Conservation (phyloP, 768 basidiomycete genomes). For the Mycena alexandri region DNA sequence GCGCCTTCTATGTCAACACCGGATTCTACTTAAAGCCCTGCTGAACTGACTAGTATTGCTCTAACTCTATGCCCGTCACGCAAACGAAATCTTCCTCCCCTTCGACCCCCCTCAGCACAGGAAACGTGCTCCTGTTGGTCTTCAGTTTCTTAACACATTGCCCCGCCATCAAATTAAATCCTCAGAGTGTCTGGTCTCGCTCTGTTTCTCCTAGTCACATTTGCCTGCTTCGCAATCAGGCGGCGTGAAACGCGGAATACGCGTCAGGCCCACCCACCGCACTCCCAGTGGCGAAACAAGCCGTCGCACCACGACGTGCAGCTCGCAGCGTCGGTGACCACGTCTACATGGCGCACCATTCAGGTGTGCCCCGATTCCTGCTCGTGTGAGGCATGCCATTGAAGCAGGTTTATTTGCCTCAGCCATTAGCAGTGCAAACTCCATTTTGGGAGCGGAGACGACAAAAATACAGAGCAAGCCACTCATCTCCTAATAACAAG, state of each 20-base stretch:
- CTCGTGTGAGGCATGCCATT: background rate
- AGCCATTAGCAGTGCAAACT: constrained; percentile 21
- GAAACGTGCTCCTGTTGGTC: constrained; percentile 7
- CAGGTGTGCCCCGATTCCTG: constrained; percentile 8
- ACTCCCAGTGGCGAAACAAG: background rate
- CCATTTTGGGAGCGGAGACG: background rate
- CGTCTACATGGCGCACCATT: constrained; percentile 11
- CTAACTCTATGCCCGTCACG: constrained; percentile 20
- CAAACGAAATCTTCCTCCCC: background rate
- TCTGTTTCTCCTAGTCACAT: background rate
- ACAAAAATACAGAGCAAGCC: background rate
- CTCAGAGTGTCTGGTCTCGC: background rate
- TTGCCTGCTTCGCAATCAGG: constrained; percentile 2
- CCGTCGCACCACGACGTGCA: constrained; percentile 16
- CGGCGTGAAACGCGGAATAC: background rate
- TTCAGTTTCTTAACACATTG: background rate
- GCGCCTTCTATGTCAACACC: constrained; percentile 18
- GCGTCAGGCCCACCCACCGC: background rate
- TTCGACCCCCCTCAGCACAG: background rate
- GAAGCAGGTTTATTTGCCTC: background rate
- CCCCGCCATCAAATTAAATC: background rate
- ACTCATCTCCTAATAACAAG: constrained; percentile 7
- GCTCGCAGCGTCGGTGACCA: background rate
- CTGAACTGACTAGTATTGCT: background rate
- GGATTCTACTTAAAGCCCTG: constrained; percentile 5